These are phyloP conservation scores for Starmerella scarabaei DNA, from an alignment of 805 yeast genomes.

Conservation along the genomic window DNA sequence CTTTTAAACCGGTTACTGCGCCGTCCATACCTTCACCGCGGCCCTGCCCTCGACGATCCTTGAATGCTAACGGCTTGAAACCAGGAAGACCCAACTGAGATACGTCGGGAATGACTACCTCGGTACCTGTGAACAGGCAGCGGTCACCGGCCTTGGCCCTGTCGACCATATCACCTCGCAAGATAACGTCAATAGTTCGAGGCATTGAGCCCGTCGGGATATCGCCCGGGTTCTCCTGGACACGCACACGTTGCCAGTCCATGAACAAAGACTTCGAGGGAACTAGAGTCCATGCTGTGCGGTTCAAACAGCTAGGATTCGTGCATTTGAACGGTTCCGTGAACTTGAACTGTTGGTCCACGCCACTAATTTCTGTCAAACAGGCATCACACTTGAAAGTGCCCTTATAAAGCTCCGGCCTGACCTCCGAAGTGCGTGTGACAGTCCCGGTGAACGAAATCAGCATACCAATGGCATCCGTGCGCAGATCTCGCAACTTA, in stretches of 20 bases:
- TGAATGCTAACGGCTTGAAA: slow-evolving; percentile 68
- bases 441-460: slow-evolving; percentile 87
- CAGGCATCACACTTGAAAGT: slow-evolving; percentile 84
- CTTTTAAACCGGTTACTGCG: slow-evolving; percentile 78
- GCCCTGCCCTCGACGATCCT: slow-evolving; percentile 47
- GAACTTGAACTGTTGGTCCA: slow-evolving; percentile 84
- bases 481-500: slow-evolving; percentile 78
- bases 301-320: slow-evolving; percentile 75
- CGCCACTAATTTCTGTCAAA: slow-evolving; percentile 68
- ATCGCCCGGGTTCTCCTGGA: slow-evolving; percentile 92
- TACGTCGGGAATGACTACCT: slow-evolving; percentile 88
- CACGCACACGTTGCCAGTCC: slow-evolving; percentile 94
- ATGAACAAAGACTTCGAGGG: slow-evolving; percentile 73
- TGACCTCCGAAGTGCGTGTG: slow-evolving; percentile 88
- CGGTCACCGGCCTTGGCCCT: slow-evolving; percentile 96
- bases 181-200: slow-evolving; percentile 79
- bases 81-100: slow-evolving; percentile 93
- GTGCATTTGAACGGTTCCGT: slow-evolving; percentile 93
- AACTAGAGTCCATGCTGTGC: slow-evolving; percentile 71
- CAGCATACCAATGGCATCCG: slow-evolving; percentile 76
- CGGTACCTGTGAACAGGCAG: slow-evolving; percentile 86
- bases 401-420: slow-evolving; percentile 84
- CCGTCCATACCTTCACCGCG: slow-evolving; percentile 60
- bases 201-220: slow-evolving; percentile 99
- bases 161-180: slow-evolving; percentile 90